Percentiles rank a stretch among this genome's conserved stretches.
These are phyloP conservation scores for Paramecium primaurelia DNA, from an alignment of 73 alveolate species.

Conservation along the genomic window DNA sequence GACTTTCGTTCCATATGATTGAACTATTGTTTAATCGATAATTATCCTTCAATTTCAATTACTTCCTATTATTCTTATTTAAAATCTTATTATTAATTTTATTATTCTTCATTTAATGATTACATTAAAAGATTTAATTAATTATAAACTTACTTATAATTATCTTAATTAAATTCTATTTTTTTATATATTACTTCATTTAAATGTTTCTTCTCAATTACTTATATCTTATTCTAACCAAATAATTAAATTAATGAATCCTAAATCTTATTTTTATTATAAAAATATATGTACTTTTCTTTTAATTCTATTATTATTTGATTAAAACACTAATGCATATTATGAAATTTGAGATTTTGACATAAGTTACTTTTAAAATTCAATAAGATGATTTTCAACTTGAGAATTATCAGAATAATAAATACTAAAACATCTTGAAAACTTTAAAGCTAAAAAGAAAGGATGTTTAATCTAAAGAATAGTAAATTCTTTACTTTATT, in stretches of 20 bases:
- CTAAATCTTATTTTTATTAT: neutral
- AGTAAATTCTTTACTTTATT: constrained; percentile 33
- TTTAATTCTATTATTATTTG: constrained; percentile 6
- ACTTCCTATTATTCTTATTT: neutral
- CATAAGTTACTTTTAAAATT: neutral
- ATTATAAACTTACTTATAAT: neutral
- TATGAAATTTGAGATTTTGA: neutral
- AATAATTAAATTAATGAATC: neutral
- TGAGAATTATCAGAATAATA: neutral
- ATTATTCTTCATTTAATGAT: neutral
- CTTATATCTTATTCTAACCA: neutral
- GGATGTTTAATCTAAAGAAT: constrained; percentile 46
- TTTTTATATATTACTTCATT: neutral
- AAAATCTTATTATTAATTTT: no score
- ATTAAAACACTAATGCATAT: neutral
- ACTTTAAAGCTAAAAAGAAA: constrained; percentile 44
- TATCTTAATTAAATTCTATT: neutral
- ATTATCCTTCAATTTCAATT: neutral
- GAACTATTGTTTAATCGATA: no score
- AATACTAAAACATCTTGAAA: constrained; percentile 40
- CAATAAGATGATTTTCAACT: neutral
- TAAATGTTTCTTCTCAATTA: neutral
- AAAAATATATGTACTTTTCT: neutral
- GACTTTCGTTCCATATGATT: neutral
- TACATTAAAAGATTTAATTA: neutral